Percentiles rank a stretch among this genome's conserved stretches.
phyloP scores from a whole-genome alignment of 768 basidiomycete species.

The Rhodotorula sphaerocarpa region DNA sequence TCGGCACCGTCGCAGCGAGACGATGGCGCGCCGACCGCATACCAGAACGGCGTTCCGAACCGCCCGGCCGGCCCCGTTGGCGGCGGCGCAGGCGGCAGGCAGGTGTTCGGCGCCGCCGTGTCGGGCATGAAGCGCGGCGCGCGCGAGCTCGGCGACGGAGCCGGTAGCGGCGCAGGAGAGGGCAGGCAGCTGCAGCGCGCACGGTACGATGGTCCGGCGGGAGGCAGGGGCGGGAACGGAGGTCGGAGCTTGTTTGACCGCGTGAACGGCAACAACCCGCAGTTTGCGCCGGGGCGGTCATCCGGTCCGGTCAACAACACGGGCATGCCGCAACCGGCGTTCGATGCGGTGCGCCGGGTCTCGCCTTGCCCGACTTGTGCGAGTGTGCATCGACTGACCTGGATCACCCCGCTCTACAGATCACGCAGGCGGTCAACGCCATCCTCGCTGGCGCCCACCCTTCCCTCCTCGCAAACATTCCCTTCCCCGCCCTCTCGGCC shows the following conservation, averaged over 20 bases:
- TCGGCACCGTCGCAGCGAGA: too few species aligned
- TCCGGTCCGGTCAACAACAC: slow-evolving; percentile 13
- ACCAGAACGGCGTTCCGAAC: slow-evolving; percentile 1
- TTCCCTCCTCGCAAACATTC: slow-evolving; percentile 21
- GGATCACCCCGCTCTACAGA: slow-evolving; percentile 2
- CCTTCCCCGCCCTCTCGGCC: slow-evolving; percentile 24
- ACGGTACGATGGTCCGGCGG: slow-evolving; percentile 7
- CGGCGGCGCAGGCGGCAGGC: background rate
- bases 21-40: too few species aligned
- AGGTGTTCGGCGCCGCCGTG: slow-evolving; percentile 36
- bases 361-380: too few species aligned
- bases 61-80: slow-evolving; percentile 2
- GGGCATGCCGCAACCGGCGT: slow-evolving; percentile 24
- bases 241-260: slow-evolving; percentile 26
- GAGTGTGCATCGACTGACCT: too few species aligned
- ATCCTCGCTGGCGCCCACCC: slow-evolving; percentile 29
- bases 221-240: background rate
- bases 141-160: slow-evolving; percentile 2
- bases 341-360: slow-evolving; percentile 19
- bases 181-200: slow-evolving; percentile 17
- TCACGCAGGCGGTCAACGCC: slow-evolving; percentile 29
- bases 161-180: background rate
- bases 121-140: slow-evolving; percentile 36
- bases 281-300: slow-evolving; percentile 24
- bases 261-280: slow-evolving; percentile 26